phyloP scores from a whole-genome alignment of 176 grass and related monocot species.

The Aegilops sharonensis region DNA sequence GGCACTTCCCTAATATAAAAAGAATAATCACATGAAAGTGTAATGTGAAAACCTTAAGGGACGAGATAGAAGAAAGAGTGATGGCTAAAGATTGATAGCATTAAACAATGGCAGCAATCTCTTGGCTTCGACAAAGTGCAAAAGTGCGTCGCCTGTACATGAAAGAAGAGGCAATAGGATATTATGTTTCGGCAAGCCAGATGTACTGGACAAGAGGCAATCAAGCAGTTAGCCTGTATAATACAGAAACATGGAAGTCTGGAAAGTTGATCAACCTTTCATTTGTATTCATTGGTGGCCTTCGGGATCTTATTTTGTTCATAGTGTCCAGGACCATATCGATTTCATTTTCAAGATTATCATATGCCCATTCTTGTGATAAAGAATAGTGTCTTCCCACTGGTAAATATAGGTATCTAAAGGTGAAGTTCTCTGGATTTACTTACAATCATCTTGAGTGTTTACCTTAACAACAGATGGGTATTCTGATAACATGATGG shows the following conservation, averaged over 20 bases:
- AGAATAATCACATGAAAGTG: neutral
- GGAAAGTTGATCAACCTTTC: constrained; percentile 38
- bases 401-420: constrained; percentile 24
- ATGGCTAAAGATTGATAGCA: constrained; percentile 55
- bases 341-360: constrained; percentile 67
- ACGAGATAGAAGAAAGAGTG: constrained; percentile 63
- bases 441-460: neutral
- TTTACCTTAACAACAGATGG: constrained; percentile 71
- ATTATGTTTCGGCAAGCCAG: constrained; percentile 6
- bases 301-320: constrained; percentile 70
- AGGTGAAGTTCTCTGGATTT: constrained; percentile 4
- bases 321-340: constrained; percentile 59
- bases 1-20: neutral
- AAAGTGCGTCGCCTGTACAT: constrained; percentile 49
- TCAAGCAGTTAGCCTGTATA: neutral
- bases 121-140: constrained; percentile 57
- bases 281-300: constrained; percentile 61
- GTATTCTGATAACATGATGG: constrained; percentile 90
- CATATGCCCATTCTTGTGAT: constrained; percentile 71
- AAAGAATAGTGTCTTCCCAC: constrained; percentile 23
- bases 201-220: neutral
- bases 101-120: constrained; percentile 44
- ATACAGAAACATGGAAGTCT: no score
- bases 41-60: constrained; percentile 52
- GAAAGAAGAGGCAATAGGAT: neutral